Conservation (phyloP, 495 filamentous ascomycete species). For the Penicillium silybi region DNA sequence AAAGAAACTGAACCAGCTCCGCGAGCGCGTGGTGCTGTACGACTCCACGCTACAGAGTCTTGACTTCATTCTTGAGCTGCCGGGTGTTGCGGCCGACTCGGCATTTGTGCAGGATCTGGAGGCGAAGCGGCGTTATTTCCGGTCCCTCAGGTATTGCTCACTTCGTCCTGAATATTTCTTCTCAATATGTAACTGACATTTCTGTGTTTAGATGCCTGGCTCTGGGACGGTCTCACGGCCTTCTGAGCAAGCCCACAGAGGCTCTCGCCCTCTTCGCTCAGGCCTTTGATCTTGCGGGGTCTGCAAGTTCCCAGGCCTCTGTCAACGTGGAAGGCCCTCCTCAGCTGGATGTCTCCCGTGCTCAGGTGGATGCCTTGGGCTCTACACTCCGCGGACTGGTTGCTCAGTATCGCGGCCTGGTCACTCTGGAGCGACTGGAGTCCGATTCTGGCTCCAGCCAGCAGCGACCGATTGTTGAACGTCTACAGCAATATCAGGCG, state of each 20-base stretch:
- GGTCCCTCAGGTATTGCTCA: constrained; percentile 68
- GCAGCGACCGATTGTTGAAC: constrained; percentile 60
- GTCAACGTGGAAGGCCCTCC: constrained; percentile 36
- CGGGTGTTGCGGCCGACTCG: constrained; percentile 85
- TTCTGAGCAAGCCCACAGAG: constrained; percentile 68
- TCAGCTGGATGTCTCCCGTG: constrained; percentile 56
- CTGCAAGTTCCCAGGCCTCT: constrained; percentile 32
- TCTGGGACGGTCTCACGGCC: constrained; percentile 77
- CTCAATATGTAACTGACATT: constrained; percentile 3
- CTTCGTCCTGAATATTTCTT: not conserved
- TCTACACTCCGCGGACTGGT: constrained; percentile 62
- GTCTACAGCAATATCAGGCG: constrained; percentile 67
- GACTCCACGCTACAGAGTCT: constrained; percentile 86
- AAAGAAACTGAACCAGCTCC: constrained; percentile 71
- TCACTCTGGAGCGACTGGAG: constrained; percentile 64
- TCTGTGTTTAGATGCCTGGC: constrained; percentile 63
- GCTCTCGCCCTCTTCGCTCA: constrained; percentile 79
- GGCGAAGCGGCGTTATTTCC: constrained; percentile 77
- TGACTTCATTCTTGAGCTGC: constrained; percentile 83
- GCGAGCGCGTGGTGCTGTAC: constrained; percentile 88
- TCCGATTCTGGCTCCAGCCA: constrained; percentile 25
- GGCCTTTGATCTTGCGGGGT: constrained; percentile 52
- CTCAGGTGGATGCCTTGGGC: constrained; percentile 54
- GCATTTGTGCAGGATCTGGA: constrained; percentile 70
- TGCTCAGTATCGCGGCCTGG: constrained; percentile 74